These are phyloP conservation scores for Fusarium pseudograminearum DNA, from an alignment of 2,329 filamentous ascomycete genomes.

Conservation along the genomic window DNA sequence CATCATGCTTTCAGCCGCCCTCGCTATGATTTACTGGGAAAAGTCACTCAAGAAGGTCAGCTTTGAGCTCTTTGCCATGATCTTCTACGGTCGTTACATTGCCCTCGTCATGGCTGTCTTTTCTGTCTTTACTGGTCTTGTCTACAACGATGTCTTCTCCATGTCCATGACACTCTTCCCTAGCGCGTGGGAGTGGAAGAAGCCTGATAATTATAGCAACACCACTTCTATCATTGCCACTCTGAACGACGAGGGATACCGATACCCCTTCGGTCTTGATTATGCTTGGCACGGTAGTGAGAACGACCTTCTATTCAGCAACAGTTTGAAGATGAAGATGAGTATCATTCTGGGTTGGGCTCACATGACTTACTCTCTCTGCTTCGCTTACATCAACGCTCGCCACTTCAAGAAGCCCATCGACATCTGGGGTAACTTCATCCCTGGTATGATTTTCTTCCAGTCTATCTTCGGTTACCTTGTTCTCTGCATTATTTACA, in stretches of 20 bases:
- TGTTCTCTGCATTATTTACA: slow-evolving; percentile 93
- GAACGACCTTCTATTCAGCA: slow-evolving; percentile 94
- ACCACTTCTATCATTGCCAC: slow-evolving; percentile 73
- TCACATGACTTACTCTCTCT: slow-evolving; percentile 98
- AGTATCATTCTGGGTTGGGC: slow-evolving; percentile 97
- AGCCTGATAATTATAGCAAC: slow-evolving; percentile 74
- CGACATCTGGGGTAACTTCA: slow-evolving; percentile 97
- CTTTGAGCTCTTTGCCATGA: slow-evolving; percentile 97
- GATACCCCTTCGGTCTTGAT: slow-evolving; percentile 95
- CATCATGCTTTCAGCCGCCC: slow-evolving; percentile 85
- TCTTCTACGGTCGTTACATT: slow-evolving; percentile 98
- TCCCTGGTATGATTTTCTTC: slow-evolving; percentile 99
- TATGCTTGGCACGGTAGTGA: slow-evolving; percentile 97
- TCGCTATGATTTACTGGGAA: slow-evolving; percentile 97
- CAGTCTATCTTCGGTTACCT: slow-evolving; percentile 98
- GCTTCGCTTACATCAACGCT: slow-evolving; percentile 92
- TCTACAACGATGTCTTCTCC: slow-evolving; percentile 98
- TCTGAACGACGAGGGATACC: slow-evolving; percentile 77
- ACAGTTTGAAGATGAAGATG: slow-evolving; percentile 99
- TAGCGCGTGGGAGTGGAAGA: slow-evolving; percentile 86
- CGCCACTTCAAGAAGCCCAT: slow-evolving; percentile 94
- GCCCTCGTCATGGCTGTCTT: slow-evolving; percentile 98
- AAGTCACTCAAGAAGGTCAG: slow-evolving; percentile 90
- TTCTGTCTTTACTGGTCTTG: slow-evolving; percentile 95
- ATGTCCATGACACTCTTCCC: slow-evolving; percentile 89